These are phyloP conservation scores for Ceratocystis papillata DNA, from an alignment of 2,329 filamentous ascomycete genomes.

Conservation along the genomic window DNA sequence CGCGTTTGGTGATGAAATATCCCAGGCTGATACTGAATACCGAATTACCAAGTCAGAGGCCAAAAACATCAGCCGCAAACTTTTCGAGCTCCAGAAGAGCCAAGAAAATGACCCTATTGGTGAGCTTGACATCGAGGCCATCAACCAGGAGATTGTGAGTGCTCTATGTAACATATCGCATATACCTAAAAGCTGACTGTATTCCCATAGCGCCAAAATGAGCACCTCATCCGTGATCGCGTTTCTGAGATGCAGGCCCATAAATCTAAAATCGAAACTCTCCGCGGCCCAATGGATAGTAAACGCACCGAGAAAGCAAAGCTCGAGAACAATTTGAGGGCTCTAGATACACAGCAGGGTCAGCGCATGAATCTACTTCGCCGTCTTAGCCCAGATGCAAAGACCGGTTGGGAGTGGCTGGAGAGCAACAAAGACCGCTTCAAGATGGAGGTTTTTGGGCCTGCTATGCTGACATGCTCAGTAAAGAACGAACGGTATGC, in stretches of 20 bases:
- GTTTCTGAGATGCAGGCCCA: background rate
- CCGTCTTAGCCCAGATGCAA: constrained; percentile 50
- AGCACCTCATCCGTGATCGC: constrained; percentile 46
- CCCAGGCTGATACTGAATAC: constrained; percentile 30
- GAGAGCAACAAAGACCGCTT: constrained; percentile 58
- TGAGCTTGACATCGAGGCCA: constrained; percentile 58
- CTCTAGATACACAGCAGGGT: constrained; percentile 62
- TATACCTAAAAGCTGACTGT: constrained; percentile 33
- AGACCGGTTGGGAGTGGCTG: constrained; percentile 71
- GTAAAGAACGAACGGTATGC: constrained; percentile 61
- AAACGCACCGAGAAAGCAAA: constrained; percentile 26
- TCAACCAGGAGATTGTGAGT: constrained; percentile 62
- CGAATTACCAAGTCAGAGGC: constrained; percentile 21
- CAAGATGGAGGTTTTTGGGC: constrained; percentile 66
- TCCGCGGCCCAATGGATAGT: background rate
- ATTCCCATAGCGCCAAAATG: constrained; percentile 28
- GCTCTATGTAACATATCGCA: background rate
- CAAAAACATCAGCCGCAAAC: constrained; percentile 25
- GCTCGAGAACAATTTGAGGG: constrained; percentile 41
- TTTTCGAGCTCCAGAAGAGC: constrained; percentile 38
- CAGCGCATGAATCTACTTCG: constrained; percentile 59
- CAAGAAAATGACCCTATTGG: constrained; percentile 50
- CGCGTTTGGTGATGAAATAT: constrained; percentile 23
- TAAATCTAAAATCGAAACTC: background rate
- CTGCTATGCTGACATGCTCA: constrained; percentile 68